These are phyloP conservation scores for Boletus rufocinnamomeus DNA, from an alignment of 768 basidiomycete genomes.

Conservation along the genomic window DNA sequence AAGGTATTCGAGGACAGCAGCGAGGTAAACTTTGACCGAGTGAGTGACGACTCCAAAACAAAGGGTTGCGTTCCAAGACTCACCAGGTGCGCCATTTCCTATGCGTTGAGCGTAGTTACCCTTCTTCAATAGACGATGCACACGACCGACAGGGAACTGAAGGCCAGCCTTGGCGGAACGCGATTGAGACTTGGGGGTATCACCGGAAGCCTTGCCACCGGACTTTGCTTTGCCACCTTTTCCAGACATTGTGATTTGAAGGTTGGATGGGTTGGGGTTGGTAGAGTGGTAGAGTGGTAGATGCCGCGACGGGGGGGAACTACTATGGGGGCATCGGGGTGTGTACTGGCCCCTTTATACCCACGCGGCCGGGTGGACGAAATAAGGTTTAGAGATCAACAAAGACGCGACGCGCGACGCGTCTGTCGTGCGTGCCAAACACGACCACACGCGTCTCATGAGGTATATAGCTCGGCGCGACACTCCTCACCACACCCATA, in stretches of 20 bases:
- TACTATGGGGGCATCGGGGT: conserved; percentile 11
- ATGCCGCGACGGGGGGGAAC: neutral
- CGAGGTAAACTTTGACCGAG: conserved; percentile 50
- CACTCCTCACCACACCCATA: neutral
- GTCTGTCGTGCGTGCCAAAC: conserved; percentile 34
- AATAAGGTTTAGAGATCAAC: conserved; percentile 43
- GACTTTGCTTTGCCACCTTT: conserved; percentile 62
- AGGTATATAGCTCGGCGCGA: conserved; percentile 20
- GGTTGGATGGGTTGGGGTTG: neutral
- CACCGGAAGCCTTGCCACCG: conserved; percentile 61
- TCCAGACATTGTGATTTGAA: conserved; percentile 35
- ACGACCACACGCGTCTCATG: conserved; percentile 39
- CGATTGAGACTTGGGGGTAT: conserved; percentile 35
- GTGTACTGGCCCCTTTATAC: conserved; percentile 33
- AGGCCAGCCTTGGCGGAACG: conserved; percentile 45
- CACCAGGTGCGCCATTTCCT: conserved; percentile 54
- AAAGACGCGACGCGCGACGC: conserved; percentile 41
- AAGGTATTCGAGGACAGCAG: conserved; percentile 62
- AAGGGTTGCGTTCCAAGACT: neutral
- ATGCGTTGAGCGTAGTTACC: conserved; percentile 61
- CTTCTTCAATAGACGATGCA: conserved; percentile 58
- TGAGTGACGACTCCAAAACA: neutral
- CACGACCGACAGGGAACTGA: conserved; percentile 60
- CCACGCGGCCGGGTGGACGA: conserved; percentile 8
- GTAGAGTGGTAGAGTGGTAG: neutral